Conservation (phyloP, 179 eudicot species). For the Camellia oleifera region DNA sequence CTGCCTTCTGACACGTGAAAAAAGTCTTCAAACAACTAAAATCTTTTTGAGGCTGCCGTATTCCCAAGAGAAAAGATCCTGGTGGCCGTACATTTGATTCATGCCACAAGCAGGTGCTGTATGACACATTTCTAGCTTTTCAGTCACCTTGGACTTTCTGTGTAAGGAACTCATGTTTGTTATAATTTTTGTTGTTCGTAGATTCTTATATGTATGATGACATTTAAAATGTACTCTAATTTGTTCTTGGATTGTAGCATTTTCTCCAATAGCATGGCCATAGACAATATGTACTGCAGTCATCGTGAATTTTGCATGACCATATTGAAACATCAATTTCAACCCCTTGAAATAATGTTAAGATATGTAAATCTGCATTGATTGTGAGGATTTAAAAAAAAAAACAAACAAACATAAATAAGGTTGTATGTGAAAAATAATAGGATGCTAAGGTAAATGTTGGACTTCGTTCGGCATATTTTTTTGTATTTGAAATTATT, state of each 20-base stretch:
- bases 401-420: too few species aligned
- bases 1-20: neutral
- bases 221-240: neutral
- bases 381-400: neutral
- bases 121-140: neutral
- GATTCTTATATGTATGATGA: neutral
- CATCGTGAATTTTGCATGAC: neutral
- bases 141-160: neutral
- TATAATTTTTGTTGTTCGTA: neutral
- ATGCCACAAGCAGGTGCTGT: neutral
- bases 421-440: neutral
- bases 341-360: neutral
- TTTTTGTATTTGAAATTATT: neutral
- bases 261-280: neutral
- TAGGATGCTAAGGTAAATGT: neutral
- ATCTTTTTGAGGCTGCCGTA: neutral
- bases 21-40: neutral
- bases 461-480: neutral
- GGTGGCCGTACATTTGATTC: neutral
- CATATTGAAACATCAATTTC: neutral
- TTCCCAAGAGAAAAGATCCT: neutral
- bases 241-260: neutral
- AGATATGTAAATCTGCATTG: neutral
- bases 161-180: neutral
- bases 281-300: neutral